A percentile compares a stretch with the other conserved stretches of the same genome.
These are phyloP conservation scores for Agrocybe pediades DNA, from an alignment of 768 basidiomycete genomes.

Conservation along the genomic window DNA sequence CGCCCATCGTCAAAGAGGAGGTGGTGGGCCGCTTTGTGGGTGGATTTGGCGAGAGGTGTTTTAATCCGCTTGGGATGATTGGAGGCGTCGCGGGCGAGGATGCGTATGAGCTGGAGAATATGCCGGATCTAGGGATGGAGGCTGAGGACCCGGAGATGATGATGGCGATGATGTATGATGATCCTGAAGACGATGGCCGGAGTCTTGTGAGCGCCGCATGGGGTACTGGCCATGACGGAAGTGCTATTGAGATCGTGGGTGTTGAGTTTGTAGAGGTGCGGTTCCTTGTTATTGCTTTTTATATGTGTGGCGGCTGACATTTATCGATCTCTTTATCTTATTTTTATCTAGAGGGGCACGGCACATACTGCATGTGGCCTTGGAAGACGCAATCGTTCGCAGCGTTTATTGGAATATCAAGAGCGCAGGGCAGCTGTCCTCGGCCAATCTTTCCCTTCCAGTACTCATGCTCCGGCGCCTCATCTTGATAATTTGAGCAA, in stretches of 20 bases:
- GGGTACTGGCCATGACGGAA: constrained; percentile 81
- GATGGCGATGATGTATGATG: constrained; percentile 23
- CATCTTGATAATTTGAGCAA: constrained; percentile 33
- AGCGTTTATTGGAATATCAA: constrained; percentile 68
- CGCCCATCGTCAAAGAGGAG: constrained; percentile 36
- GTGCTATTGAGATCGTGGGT: constrained; percentile 69
- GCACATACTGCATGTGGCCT: constrained; percentile 52
- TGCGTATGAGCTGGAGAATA: constrained; percentile 23
- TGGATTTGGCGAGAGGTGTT: constrained; percentile 45
- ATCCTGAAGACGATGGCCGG: constrained; percentile 58
- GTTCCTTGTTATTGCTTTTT: constrained; percentile 10
- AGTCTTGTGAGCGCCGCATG: constrained; percentile 67
- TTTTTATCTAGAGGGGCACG: constrained; percentile 44
- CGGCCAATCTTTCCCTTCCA: constrained; percentile 20
- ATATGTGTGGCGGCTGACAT: neutral
- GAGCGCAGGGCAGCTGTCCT: constrained; percentile 56
- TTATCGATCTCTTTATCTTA: neutral
- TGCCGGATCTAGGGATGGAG: neutral
- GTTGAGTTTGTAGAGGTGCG: constrained; percentile 68
- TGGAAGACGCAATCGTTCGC: constrained; percentile 61
- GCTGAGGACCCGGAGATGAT: constrained; percentile 30
- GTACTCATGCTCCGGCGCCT: constrained; percentile 8
- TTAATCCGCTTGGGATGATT: constrained; percentile 25
- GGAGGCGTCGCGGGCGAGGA: constrained; percentile 21
- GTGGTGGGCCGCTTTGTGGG: constrained; percentile 48